Evolutionary conservation across 2,329 filamentous ascomycete genomes (phyloP).

Genomic region (Stachybotrys chartarum): DNA sequence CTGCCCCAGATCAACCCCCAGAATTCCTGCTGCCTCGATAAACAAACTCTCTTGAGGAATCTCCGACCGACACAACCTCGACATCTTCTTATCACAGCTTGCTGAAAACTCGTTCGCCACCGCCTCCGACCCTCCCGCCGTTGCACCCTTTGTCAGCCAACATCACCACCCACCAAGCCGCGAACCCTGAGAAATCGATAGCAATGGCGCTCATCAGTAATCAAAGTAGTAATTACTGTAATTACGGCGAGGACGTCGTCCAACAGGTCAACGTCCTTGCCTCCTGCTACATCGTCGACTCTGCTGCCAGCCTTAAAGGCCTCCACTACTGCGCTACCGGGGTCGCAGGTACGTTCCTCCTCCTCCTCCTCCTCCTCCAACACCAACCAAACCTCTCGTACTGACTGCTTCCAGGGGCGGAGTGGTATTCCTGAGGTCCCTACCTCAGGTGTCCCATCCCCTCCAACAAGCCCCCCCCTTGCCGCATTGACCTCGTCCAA

Average conservation of each 20-base stretch:
- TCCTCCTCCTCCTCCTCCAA: conserved; percentile 1
- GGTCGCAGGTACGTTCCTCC: conserved; percentile 57
- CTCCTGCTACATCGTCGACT: conserved; percentile 83
- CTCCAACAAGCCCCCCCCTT: conserved; percentile 84
- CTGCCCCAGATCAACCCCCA: background rate
- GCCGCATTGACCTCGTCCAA: conserved; percentile 63
- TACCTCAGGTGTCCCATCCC: conserved; percentile 76
- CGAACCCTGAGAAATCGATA: conserved; percentile 15
- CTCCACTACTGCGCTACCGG: conserved; percentile 95
- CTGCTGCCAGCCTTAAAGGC: conserved; percentile 64
- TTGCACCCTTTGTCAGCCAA: conserved; percentile 2
- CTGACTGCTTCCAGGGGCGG: conserved; percentile 51
- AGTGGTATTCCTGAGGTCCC: conserved; percentile 95
- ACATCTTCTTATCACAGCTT: no score
- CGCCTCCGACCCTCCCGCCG: conserved; percentile 7
- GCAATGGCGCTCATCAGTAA: conserved; percentile 65
- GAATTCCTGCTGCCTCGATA: background rate
- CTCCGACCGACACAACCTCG: no score
- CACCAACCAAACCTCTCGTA: background rate
- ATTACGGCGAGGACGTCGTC: conserved; percentile 63
- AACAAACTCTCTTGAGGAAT: background rate
- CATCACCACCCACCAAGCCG: conserved; percentile 10
- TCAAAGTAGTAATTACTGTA: conserved; percentile 61
- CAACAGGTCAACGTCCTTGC: conserved; percentile 72
- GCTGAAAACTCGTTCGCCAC: conserved; percentile 1